Evolutionary conservation across 129 eudicot species (phyloP).

Genomic region (Gnaphalium uliginosum): DNA sequence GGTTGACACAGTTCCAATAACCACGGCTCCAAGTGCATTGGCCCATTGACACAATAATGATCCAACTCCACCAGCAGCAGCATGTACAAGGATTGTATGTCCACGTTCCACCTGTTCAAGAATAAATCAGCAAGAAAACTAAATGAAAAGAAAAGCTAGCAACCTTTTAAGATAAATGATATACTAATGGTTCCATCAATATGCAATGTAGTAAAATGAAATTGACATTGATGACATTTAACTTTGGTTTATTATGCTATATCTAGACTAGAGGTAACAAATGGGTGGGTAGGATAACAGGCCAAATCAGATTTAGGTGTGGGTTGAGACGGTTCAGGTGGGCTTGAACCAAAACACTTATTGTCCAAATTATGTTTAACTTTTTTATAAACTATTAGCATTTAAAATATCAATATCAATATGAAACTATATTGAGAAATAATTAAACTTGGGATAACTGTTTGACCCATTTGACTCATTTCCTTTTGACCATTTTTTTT

Average conservation of each 20-base stretch:
- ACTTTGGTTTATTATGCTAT: background rate
- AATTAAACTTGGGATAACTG: no score
- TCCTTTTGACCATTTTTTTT: background rate
- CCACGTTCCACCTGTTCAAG: conserved; percentile 66
- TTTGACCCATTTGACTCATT: background rate
- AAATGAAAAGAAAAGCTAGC: background rate
- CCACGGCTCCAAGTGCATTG: conserved; percentile 70
- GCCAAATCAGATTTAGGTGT: background rate
- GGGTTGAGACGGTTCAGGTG: background rate
- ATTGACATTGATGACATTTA: background rate
- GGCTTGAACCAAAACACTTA: background rate
- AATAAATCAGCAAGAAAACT: background rate
- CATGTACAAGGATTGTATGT: conserved; percentile 78
- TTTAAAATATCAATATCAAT: background rate
- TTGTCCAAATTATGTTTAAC: background rate
- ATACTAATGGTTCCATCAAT: background rate
- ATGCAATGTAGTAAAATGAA: background rate
- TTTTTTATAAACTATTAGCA: background rate
- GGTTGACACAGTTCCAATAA: conserved; percentile 84
- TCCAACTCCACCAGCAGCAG: conserved; percentile 90
- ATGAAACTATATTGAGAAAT: no score
- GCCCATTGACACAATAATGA: conserved; percentile 85
- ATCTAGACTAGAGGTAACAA: background rate
- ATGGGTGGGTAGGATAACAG: background rate
- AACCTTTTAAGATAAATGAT: background rate